Conservation (phyloP, 805 yeast species). For the Clavispora asparagi region DNA sequence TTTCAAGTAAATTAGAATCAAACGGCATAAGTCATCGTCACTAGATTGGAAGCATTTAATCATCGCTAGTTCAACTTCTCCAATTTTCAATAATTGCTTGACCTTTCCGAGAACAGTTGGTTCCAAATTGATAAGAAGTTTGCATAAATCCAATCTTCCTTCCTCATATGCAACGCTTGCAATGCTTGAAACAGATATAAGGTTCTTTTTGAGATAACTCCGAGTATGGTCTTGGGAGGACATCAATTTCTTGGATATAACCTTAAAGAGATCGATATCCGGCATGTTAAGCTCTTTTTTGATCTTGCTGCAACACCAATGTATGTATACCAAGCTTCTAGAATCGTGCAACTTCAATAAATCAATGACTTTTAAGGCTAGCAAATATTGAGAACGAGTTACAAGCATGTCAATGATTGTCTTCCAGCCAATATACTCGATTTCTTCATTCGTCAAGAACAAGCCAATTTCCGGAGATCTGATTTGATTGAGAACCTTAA, state of each 20-base stretch:
- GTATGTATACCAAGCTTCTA: slow-evolving; percentile 45
- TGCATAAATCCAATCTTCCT: slow-evolving; percentile 69
- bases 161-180: slow-evolving; percentile 70
- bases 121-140: slow-evolving; percentile 63
- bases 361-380: slow-evolving; percentile 59
- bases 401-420: slow-evolving; percentile 53
- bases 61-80: slow-evolving; percentile 66
- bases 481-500: slow-evolving; percentile 67
- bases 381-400: slow-evolving; percentile 51
- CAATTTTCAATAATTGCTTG: slow-evolving; percentile 56
- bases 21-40: slow-evolving; percentile 54
- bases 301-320: slow-evolving; percentile 80
- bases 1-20: slow-evolving; percentile 51
- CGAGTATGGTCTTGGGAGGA: slow-evolving; percentile 24
- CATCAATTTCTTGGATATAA: slow-evolving; percentile 44
- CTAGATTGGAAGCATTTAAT: slow-evolving; percentile 58
- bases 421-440: slow-evolving; percentile 47
- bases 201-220: slow-evolving; percentile 21
- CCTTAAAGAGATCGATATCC: slow-evolving; percentile 55
- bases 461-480: slow-evolving; percentile 63
- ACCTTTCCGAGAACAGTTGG: slow-evolving; percentile 58
- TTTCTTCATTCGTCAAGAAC: slow-evolving; percentile 58
- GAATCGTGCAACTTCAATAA: slow-evolving; percentile 39
- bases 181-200: slow-evolving; percentile 49
- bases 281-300: slow-evolving; percentile 44